Conservation (phyloP, 768 basidiomycete species). For the Floccularia luteovirens region DNA sequence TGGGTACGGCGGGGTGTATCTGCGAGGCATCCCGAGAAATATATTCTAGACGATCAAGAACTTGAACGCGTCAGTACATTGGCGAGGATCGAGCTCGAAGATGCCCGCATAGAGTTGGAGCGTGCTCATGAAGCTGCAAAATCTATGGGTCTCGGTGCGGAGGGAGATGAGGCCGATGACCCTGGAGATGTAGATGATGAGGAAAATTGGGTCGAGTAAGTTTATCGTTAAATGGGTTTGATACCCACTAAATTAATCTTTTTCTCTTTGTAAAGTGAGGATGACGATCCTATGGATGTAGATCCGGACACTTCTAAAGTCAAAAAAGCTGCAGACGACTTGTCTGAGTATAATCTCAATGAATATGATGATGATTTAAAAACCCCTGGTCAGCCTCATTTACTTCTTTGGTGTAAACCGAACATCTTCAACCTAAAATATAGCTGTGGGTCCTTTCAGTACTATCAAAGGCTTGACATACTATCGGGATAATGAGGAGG, state of each 20-base stretch:
- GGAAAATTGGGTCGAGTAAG: slow-evolving; percentile 86
- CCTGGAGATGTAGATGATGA: slow-evolving; percentile 37
- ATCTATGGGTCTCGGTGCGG: slow-evolving; percentile 60
- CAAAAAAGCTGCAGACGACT: slow-evolving; percentile 45
- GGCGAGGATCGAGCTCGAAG: slow-evolving; percentile 82
- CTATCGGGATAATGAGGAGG: slow-evolving; percentile 86
- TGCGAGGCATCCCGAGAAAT: slow-evolving; percentile 70
- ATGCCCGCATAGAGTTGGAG: slow-evolving; percentile 81
- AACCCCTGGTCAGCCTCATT: slow-evolving; percentile 19
- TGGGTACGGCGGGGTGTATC: slow-evolving; percentile 84
- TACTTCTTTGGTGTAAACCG: background rate
- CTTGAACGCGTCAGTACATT: slow-evolving; percentile 84
- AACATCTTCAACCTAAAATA: background rate
- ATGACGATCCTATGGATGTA: slow-evolving; percentile 55
- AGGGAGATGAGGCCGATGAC: slow-evolving; percentile 54
- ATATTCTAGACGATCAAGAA: slow-evolving; percentile 86
- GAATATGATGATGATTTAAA: slow-evolving; percentile 80
- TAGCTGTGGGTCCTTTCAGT: slow-evolving; percentile 78
- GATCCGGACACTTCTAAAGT: slow-evolving; percentile 28
- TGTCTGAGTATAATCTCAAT: slow-evolving; percentile 86
- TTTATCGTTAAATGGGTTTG: no score
- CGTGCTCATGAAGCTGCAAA: slow-evolving; percentile 71
- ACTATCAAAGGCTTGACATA: slow-evolving; percentile 94
- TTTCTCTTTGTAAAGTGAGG: slow-evolving; percentile 24
- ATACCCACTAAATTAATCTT: no score